A percentile compares a stretch with the other conserved stretches of the same genome.
phyloP scores from a whole-genome alignment of 2,329 filamentous ascomycete species.

The Aureobasidium melanogenum region DNA sequence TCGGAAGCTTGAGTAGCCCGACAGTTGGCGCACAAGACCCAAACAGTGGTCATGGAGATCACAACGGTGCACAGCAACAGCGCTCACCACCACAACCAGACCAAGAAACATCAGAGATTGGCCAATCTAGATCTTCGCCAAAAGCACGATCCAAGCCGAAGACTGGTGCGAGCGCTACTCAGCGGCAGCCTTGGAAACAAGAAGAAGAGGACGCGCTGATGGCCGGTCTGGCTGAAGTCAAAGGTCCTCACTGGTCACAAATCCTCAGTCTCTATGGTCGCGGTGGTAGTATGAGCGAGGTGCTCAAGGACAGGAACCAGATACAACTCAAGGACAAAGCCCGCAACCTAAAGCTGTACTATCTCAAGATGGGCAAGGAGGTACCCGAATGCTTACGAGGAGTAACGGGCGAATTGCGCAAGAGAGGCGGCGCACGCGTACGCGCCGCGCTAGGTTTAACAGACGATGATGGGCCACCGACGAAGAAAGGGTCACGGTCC shows the following conservation, averaged over 20 bases:
- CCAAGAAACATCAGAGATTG: conserved; percentile 15
- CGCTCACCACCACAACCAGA: conserved; percentile 15
- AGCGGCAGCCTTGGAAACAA: conserved; percentile 70
- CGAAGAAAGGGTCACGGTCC: not conserved
- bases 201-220: conserved; percentile 87
- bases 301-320: conserved; percentile 80
- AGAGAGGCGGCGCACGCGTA: conserved; percentile 35
- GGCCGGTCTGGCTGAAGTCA: conserved; percentile 78
- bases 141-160: conserved; percentile 41
- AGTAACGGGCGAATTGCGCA: conserved; percentile 84
- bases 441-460: conserved; percentile 24
- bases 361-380: conserved; percentile 83
- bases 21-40: not conserved
- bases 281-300: conserved; percentile 69
- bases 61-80: not conserved
- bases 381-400: conserved; percentile 81
- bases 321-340: conserved; percentile 92
- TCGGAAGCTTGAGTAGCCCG: not conserved
- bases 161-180: not conserved
- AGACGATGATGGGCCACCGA: conserved; percentile 11
- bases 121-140: conserved; percentile 16
- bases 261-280: conserved; percentile 77
- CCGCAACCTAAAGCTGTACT: conserved; percentile 81
- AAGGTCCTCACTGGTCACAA: conserved; percentile 88
- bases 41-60: not conserved